These are phyloP conservation scores for Hypoxylon sp. DNA, from an alignment of 2,329 filamentous ascomycete genomes.

Conservation along the genomic window DNA sequence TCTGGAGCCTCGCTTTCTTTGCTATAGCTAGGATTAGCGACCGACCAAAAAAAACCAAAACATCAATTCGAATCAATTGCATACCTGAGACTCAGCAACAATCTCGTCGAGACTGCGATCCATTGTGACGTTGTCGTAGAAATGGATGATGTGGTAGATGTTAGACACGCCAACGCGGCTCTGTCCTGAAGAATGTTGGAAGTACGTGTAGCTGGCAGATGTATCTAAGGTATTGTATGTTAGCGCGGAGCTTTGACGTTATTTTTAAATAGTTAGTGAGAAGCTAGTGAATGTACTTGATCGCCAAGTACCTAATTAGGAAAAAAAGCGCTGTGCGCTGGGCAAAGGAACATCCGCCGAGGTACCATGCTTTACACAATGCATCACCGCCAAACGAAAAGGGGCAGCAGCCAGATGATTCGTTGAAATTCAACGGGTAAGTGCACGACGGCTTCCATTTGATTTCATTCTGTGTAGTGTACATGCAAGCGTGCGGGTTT, in stretches of 20 bases:
- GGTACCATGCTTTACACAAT: neutral
- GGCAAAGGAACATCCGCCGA: neutral
- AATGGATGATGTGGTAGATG: constrained; percentile 21
- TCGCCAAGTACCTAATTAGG: neutral
- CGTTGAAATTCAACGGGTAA: neutral
- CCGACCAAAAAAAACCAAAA: neutral
- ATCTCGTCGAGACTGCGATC: constrained; percentile 57
- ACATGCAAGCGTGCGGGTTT: neutral
- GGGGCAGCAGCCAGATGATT: neutral
- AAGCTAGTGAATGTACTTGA: constrained; percentile 9
- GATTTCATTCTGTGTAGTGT: neutral
- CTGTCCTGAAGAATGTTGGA: constrained; percentile 13
- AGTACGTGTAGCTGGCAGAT: constrained; percentile 13
- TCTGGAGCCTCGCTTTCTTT: constrained; percentile 49
- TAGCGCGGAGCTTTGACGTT: constrained; percentile 32
- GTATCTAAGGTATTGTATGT: constrained; percentile 1
- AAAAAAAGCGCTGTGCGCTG: neutral
- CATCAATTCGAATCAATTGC: constrained; percentile 18
- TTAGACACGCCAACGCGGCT: constrained; percentile 34
- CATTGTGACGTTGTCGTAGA: constrained; percentile 45
- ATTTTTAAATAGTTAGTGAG: constrained; percentile 20
- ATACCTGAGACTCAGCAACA: constrained; percentile 56
- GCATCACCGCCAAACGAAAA: neutral
- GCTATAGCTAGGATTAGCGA: constrained; percentile 41
- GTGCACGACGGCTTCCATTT: neutral